These are phyloP conservation scores for Solanum sejunctum DNA, from an alignment of 257 asterid species.

Conservation along the genomic window DNA sequence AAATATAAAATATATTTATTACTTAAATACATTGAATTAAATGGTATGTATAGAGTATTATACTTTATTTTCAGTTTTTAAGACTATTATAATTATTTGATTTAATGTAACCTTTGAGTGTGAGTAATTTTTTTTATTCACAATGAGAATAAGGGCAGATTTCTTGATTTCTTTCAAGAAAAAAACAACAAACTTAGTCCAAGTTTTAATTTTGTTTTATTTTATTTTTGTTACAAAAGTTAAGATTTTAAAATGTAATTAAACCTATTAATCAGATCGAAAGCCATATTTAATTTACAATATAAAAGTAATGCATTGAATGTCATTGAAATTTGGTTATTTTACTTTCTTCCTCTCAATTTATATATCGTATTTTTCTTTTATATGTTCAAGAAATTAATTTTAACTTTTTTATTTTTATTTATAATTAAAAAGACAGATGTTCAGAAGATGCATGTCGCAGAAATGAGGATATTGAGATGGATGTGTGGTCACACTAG, in stretches of 20 bases:
- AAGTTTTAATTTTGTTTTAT: not conserved
- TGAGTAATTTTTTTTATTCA: not conserved
- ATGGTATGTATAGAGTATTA: no score
- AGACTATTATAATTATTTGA: no score
- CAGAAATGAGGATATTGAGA: no score
- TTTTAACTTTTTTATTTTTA: no score
- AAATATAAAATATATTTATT: no score
- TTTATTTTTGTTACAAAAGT: not conserved
- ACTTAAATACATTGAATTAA: no score
- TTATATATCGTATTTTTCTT: no score
- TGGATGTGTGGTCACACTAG: no score
- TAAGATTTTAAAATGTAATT: not conserved
- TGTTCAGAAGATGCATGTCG: no score
- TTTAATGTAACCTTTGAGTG: fast-evolving
- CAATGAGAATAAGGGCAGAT: not conserved
- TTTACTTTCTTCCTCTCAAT: not conserved
- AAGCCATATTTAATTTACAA: not conserved
- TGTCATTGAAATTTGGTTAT: not conserved
- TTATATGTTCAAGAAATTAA: no score
- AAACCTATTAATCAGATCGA: not conserved
- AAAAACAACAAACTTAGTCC: not conserved
- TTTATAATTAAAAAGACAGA: no score
- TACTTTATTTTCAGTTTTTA: no score
- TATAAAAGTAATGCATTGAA: not conserved
- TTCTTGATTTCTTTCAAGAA: not conserved